Evolutionary conservation across 1,139 yeast genomes (phyloP), one percentile per base, ranked within the genome.

Genomic region (Pneumocystis sp.): DNA sequence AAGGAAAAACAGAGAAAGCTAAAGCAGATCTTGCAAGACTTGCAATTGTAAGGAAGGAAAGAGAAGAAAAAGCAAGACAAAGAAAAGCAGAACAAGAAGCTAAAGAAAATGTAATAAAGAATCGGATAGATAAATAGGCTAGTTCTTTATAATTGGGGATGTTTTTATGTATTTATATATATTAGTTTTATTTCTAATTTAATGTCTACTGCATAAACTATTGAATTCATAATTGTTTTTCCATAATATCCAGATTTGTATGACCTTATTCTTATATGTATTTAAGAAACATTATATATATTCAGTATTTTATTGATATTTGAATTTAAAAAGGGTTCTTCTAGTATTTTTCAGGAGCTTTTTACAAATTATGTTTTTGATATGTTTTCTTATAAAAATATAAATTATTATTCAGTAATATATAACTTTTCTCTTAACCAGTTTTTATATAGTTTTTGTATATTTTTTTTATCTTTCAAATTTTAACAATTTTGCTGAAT

Each of bases 1-100:
- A 69, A 45, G 70, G 70, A 34, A 69, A 69, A 67, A 69, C 70
- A 17, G 70, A 69, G 39, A 69, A 69, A 42, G 70, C 70, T 10
- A 66, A 66, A 59, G 69, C 70, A 6, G 70, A 69, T 61, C 66
- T 69, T 25, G 70, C 70, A n/a, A 61, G 70, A 35, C 60, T 69
- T 59, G 69, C 69, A 37, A 61, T 67, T 29, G 66, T 69, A 40
- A 59, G 67, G 40, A 64, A 68, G 65, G 68, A 68, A 64, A 59
- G 70, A 7, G 70, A 69, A 45, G 70, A 65, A 57, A 69, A 69
- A 35, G 70, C 70, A 17, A 61, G 61, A 57, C 67, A 68, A 59
- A 62, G 70, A 15, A 66, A 66, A 64, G 70, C 69, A 6, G 70
- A 69, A 61, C 64, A 61, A 62, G 70, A 68, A 25, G 66, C 68